Evolutionary conservation across 2,329 filamentous ascomycete species (phyloP), one percentile per base, ranked within the genome.

Genomic region (Acrocalymma vagum): DNA sequence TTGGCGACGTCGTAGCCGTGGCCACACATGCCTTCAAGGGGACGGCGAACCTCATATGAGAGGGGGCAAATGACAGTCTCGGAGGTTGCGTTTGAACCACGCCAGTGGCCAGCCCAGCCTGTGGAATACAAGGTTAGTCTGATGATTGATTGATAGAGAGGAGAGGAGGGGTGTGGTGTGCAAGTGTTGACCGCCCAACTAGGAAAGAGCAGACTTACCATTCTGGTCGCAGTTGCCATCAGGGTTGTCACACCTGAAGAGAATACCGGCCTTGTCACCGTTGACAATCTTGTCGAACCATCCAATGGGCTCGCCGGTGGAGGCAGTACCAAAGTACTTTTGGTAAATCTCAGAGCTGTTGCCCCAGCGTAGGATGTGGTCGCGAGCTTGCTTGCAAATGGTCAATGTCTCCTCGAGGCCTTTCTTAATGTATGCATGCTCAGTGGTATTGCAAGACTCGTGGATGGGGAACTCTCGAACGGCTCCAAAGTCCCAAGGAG

Each of bases 61-160:
- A 80, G 72, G 5, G 78, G 76, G 67, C 85, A 88, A 65, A 88
- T 87, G 51, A 88, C 85, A 2, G 85, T 88, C 66, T 88, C 84
- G 1, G 75, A 68, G 3, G 83, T 83, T 3, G 78, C 84, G 46
- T 88, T 88, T 17, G 65, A 58, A 28, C 85, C 85, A 38, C 86
- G 81, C 80, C 80, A 86, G 72, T 88, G 85, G 22, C 85, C 85
- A 29, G 75, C 85, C 78, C 80, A 88, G 35, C 72, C 83, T 86
- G 22, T 5, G 9, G 7, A 14, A n/a, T n/a, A n/a, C n/a, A n/a
- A 23, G 35, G 35, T 47, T 22, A 41, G 35, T 33, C 14, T 15
- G 4, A 38, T 10, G 8, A 16, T 4, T 13, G 8, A 10, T 14
- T 9, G 2, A 32, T 2, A 6, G 4, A 2, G 2, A 11, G 14